Base-by-base conservation (phyloP, 768 basidiomycete genomes). In the Tubosaeta sp. region DNA sequence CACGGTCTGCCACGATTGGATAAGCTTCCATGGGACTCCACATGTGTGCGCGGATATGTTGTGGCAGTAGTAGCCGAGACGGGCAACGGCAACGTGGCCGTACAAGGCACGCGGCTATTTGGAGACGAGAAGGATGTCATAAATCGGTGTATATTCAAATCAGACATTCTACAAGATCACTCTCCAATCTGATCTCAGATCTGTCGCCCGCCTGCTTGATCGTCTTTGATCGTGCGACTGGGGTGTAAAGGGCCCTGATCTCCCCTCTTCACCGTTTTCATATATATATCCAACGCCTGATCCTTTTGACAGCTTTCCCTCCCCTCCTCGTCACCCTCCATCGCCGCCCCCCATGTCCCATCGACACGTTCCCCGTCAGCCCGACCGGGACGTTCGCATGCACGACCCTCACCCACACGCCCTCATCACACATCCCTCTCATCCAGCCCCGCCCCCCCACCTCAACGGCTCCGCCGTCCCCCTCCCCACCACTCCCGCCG, bases 201-300 rank as follows among this genome's bases (percentile, higher is more conserved):
- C 60, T 55, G 52, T 59, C 55, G 56, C 54, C 56, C 57, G 27
- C 56, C 59, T 67, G 65, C 73, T 59, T 79, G 80, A 81, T 80
- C 78, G 79, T 76, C 79, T 79, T 62, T 80, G 79, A 81, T 79
- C 78, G 77, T 78, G 79, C 74, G 77, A 80, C 66, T 64, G 74
- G 74, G 74, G 66, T 60, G 64, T 63, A 65, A 63, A 63, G 63
- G 60, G 59, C 72, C 71, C 68, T 73, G 71, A 71, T 74, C 70
- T 70, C 70, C 72, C 62, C 66, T 60, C 71, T 66, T 59, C 71
- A 63, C 65, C 59, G 43, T 64, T 63, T 68, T 70, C 69, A 73
- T 80, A 79, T 83, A 82, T 80, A 81, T 79, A 80, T 76, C 73
- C 70, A 71, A 65, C 70, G 70, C 62, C 74, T 67, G 63, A 62